These are phyloP conservation scores for Diddensiella transvaalensis DNA, from an alignment of 805 yeast genomes.

Conservation along the genomic window DNA sequence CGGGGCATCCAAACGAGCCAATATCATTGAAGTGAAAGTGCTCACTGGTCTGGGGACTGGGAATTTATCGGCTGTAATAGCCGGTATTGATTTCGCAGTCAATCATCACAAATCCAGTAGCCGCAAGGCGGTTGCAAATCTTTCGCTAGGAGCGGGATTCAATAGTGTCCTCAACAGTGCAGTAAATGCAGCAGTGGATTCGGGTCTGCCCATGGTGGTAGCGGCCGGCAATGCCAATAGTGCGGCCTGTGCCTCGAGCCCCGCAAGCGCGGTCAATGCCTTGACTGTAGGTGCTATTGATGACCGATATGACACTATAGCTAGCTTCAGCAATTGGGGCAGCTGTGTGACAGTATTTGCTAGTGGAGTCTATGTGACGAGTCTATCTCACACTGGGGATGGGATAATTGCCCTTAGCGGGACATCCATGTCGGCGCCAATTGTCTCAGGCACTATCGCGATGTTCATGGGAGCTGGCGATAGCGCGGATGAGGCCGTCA, in stretches of 20 bases:
- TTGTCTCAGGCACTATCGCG: slow-evolving; percentile 30
- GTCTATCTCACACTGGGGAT: slow-evolving; percentile 24
- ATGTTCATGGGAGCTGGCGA: slow-evolving; percentile 33
- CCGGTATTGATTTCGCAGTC: slow-evolving; percentile 37
- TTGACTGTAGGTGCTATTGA: slow-evolving; percentile 89
- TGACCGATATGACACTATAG: slow-evolving; percentile 63
- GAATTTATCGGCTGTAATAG: slow-evolving; percentile 35
- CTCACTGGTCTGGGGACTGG: slow-evolving; percentile 69
- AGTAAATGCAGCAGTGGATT: slow-evolving; percentile 64
- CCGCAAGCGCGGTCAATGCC: slow-evolving; percentile 71
- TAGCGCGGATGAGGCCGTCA: slow-evolving; percentile 24
- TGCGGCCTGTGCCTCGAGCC: slow-evolving; percentile 78
- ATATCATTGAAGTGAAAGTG: slow-evolving; percentile 70
- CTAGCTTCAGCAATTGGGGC: slow-evolving; percentile 86
- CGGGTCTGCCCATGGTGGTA: slow-evolving; percentile 51
- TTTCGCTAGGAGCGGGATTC: slow-evolving; percentile 74
- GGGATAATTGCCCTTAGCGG: slow-evolving; percentile 26
- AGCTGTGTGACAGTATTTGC: slow-evolving; percentile 81
- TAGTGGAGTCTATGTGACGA: slow-evolving; percentile 63
- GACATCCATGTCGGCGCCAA: slow-evolving; percentile 33
- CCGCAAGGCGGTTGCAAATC: slow-evolving; percentile 62
- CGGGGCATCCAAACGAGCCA: slow-evolving; percentile 76
- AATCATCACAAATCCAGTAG: slow-evolving; percentile 13
- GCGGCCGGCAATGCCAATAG: slow-evolving; percentile 84
- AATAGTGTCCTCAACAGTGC: slow-evolving; percentile 70